Percentiles rank a stretch among this genome's conserved stretches.
These are phyloP conservation scores for Penicillium cosmopolitanum DNA, from an alignment of 495 filamentous ascomycete genomes.

Conservation along the genomic window DNA sequence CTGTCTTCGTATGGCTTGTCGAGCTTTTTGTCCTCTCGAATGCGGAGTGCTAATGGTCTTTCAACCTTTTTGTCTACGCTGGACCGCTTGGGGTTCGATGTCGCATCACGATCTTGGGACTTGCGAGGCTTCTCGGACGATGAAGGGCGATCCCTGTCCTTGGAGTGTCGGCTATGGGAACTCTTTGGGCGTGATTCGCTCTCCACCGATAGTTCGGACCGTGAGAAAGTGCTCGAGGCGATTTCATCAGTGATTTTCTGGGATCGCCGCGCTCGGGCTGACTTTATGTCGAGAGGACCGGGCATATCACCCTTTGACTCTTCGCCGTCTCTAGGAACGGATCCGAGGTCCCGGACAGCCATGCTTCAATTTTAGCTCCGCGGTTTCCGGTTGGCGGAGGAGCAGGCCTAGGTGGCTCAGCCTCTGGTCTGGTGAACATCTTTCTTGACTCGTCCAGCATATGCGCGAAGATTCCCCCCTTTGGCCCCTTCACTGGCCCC, in stretches of 20 bases:
- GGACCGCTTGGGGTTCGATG: constrained; percentile 12
- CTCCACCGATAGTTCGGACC: constrained; percentile 28
- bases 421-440: constrained; percentile 56
- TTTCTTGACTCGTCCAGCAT: constrained; percentile 56
- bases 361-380: constrained; percentile 70
- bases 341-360: constrained; percentile 73
- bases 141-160: constrained; percentile 25
- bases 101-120: constrained; percentile 12
- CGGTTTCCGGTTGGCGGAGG: constrained; percentile 37
- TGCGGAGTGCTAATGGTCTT: constrained; percentile 11
- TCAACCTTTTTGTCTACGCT: constrained; percentile 13
- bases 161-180: constrained; percentile 31
- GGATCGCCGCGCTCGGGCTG: constrained; percentile 33
- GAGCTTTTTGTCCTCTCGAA: constrained; percentile 22
- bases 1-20: constrained; percentile 30
- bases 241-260: constrained; percentile 29
- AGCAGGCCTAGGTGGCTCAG: constrained; percentile 52
- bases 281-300: constrained; percentile 46
- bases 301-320: constrained; percentile 47
- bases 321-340: constrained; percentile 69
- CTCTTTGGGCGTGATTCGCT: constrained; percentile 35
- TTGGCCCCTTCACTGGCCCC: constrained; percentile 42
- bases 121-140: constrained; percentile 21
- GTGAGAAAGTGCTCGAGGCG: constrained; percentile 13
- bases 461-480: constrained; percentile 52